phyloP scores from a whole-genome alignment of 202 grass and related monocot genomes.

The Schoenoplectus triqueter region DNA sequence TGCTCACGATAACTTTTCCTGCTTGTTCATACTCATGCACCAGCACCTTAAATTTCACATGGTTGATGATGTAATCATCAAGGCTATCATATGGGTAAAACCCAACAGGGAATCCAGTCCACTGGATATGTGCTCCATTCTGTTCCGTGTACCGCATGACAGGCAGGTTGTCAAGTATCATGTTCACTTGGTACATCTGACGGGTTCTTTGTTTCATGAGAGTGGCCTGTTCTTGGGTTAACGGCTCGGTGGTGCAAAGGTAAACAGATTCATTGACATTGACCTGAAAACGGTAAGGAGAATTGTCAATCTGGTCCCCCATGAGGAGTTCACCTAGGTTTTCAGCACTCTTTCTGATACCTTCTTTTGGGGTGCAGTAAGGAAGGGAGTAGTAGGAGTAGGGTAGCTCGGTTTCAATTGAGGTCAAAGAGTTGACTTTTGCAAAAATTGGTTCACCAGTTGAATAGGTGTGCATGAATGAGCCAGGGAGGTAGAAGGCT shows the following conservation, averaged over 20 bases:
- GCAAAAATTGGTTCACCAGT: constrained; percentile 41
- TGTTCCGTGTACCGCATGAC: constrained; percentile 59
- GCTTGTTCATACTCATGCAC: constrained; percentile 57
- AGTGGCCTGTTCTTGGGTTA: constrained; percentile 53
- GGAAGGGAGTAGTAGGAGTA: constrained; percentile 65
- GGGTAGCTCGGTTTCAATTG: constrained; percentile 70
- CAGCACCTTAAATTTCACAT: constrained; percentile 64
- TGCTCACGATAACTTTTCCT: constrained; percentile 54
- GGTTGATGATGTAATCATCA: constrained; percentile 65
- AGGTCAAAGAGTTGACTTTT: constrained; percentile 75
- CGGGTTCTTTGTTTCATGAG: constrained; percentile 59
- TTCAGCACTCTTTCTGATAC: constrained; percentile 66
- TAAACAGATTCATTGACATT: constrained; percentile 58
- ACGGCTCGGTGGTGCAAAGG: constrained; percentile 60
- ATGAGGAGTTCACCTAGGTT: constrained; percentile 73
- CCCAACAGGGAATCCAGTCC: constrained; percentile 62
- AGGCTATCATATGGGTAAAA: constrained; percentile 47
- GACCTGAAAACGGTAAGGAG: constrained; percentile 60
- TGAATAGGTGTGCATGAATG: constrained; percentile 64
- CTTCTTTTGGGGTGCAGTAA: constrained; percentile 55
- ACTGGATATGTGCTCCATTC: constrained; percentile 55
- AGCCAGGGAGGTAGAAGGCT: constrained; percentile 64
- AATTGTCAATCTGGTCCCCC: constrained; percentile 77
- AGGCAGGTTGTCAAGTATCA: constrained; percentile 66
- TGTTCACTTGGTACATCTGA: constrained; percentile 71